phyloP scores from a whole-genome alignment of 768 basidiomycete genomes.

The Kwoniella botswanensis region DNA sequence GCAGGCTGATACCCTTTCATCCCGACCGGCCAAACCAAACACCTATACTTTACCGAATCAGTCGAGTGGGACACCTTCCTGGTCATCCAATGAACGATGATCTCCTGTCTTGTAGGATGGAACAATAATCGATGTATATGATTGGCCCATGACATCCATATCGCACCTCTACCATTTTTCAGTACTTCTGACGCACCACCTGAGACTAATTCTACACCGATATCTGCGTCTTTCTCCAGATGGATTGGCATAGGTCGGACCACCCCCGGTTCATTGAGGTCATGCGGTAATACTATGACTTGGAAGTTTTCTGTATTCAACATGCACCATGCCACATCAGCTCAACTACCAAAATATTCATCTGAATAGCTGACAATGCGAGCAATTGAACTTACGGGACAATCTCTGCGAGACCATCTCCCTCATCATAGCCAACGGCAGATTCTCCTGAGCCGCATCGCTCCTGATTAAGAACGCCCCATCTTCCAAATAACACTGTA shows the following conservation, averaged over 20 bases:
- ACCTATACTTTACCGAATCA: slow-evolving; percentile 75
- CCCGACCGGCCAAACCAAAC: slow-evolving; percentile 90
- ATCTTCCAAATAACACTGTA: slow-evolving; percentile 82
- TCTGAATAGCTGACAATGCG: slow-evolving; percentile 1
- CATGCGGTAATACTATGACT: slow-evolving; percentile 69
- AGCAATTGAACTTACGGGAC: slow-evolving; percentile 44
- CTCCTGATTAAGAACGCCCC: slow-evolving; percentile 83
- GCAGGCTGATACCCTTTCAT: slow-evolving; percentile 85
- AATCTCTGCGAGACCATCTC: slow-evolving; percentile 92
- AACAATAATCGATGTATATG: slow-evolving; percentile 93
- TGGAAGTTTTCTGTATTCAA: slow-evolving; percentile 78
- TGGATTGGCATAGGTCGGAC: slow-evolving; percentile 29
- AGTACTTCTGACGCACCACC: slow-evolving; percentile 59
- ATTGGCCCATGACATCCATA: slow-evolving; percentile 92
- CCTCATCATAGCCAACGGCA: slow-evolving; percentile 65
- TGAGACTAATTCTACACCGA: slow-evolving; percentile 29
- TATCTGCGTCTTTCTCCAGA: slow-evolving; percentile 26
- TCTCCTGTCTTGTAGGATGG: slow-evolving; percentile 73
- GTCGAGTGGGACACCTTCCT: slow-evolving; percentile 65
- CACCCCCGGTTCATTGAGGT: slow-evolving; percentile 22
- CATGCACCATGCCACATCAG: not conserved
- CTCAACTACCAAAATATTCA: not conserved
- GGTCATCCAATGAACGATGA: slow-evolving; percentile 85
- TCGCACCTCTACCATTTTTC: slow-evolving; percentile 64
- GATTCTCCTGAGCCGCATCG: slow-evolving; percentile 45